A percentile compares a stretch with the other conserved stretches of the same genome.
Conservation (phyloP, 2,329 filamentous ascomycete species). For the Fusarium longipes region DNA sequence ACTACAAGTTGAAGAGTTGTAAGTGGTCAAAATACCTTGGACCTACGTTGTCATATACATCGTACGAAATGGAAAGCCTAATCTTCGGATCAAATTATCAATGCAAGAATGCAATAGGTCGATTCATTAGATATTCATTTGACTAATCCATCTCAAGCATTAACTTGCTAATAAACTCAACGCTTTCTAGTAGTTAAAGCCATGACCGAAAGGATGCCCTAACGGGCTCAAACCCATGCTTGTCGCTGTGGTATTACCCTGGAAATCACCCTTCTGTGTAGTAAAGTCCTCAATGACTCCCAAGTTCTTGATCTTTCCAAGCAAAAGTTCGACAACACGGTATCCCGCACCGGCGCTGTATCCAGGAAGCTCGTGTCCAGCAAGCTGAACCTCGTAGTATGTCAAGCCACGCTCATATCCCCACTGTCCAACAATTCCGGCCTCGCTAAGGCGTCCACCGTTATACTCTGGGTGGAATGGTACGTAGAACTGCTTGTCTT, state of each 20-base stretch:
- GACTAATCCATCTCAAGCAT: too few species aligned
- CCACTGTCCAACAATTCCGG: constrained; percentile 75
- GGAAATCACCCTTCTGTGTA: constrained; percentile 39
- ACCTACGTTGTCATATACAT: too few species aligned
- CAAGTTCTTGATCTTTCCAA: constrained; percentile 44
- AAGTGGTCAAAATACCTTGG: too few species aligned
- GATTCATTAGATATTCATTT: too few species aligned
- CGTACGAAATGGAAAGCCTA: too few species aligned
- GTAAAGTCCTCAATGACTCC: constrained; percentile 37
- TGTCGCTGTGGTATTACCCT: constrained; percentile 2
- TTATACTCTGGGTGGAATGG: constrained; percentile 65
- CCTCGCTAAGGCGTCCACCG: constrained; percentile 63
- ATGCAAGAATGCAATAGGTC: too few species aligned
- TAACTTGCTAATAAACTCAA: rapidly evolving
- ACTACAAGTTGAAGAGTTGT: too few species aligned
- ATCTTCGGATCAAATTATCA: too few species aligned
- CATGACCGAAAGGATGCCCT: constrained; percentile 2
- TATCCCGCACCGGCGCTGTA: constrained; percentile 47
- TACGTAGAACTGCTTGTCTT: constrained; percentile 71
- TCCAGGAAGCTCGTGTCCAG: constrained; percentile 64
- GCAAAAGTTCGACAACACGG: constrained; percentile 45
- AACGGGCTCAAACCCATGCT: neutral
- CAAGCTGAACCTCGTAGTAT: constrained; percentile 71
- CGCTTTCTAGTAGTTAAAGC: neutral
- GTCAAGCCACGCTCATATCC: constrained; percentile 82